These are phyloP conservation scores for Trichophyton schoenleinii DNA, from an alignment of 2,329 filamentous ascomycete species.

Conservation along the genomic window DNA sequence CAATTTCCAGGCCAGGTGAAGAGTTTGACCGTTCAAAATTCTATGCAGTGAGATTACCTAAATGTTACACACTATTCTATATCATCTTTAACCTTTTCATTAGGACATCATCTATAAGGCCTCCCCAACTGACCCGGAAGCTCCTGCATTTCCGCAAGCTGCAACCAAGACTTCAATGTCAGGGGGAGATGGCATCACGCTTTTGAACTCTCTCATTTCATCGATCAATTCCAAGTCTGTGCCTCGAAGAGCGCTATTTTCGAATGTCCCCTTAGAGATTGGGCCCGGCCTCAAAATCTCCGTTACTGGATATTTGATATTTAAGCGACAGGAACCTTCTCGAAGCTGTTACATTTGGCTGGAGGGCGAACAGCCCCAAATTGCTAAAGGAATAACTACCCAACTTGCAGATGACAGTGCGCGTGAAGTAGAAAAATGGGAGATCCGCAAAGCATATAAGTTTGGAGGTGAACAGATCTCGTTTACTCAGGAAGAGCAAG, in stretches of 20 bases:
- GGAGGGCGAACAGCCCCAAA: conserved; percentile 70
- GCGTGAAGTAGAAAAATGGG: conserved; percentile 61
- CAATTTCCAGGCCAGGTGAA: conserved; percentile 59
- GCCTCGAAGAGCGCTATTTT: conserved; percentile 74
- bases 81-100: neutral
- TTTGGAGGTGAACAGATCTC: conserved; percentile 84
- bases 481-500: conserved; percentile 75
- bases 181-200: conserved; percentile 61
- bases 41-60: conserved; percentile 58
- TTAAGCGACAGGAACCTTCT: conserved; percentile 71
- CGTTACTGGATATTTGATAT: conserved; percentile 81
- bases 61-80: neutral
- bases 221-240: conserved; percentile 86
- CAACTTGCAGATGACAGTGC: conserved; percentile 67
- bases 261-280: conserved; percentile 74
- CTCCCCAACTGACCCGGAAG: conserved; percentile 57
- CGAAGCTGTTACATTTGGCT: conserved; percentile 80
- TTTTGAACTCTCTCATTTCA: conserved; percentile 68
- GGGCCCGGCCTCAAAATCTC: conserved; percentile 75
- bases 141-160: conserved; percentile 41
- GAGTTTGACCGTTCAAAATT: conserved; percentile 75
- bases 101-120: conserved; percentile 82
- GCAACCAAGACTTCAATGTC: conserved; percentile 45
- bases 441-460: conserved; percentile 86
- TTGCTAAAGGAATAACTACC: conserved; percentile 61